Base-by-base conservation (phyloP, 306 rosid genomes). In the Castanopsis chinensis region DNA sequence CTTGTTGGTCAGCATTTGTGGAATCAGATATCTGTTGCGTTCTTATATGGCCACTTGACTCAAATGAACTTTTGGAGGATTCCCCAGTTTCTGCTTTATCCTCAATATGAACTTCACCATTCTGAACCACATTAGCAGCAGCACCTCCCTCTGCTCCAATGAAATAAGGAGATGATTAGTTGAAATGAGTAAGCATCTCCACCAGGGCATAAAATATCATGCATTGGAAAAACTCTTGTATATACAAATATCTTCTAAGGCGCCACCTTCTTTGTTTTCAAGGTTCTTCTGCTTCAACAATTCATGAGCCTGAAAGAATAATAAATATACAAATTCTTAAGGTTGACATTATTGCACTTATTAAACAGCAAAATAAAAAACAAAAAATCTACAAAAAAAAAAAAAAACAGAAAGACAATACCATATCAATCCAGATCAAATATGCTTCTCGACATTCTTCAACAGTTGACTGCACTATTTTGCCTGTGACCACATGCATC, bases 381-480 rank as follows among this genome's bases (percentile, higher is more conserved):
- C 5, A 32, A 72, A 73, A 10, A 73, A 28, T 69, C 12, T 17
- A 32, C 5, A 32, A 52, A 27, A 52, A 20, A 27, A 32, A 52
- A 27, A 52, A 20, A 27, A 33, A 53, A 69, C 5, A 73, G 21
- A 60, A 12, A 74, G 25, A 41, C 49, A 20, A 74, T 83, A 88
- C 99, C 99, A 91, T 90, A 75, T 78, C 74, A 20, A 91, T 86
- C 98, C 97, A 93, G 25, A 77, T 65, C 30, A 84, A 86, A 80
- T 87, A 91, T 68, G 93, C 98, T 51, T 96, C 99, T 79, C 93
- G 89, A 81, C 99, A 93, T 88, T 96, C 99, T 58, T 96, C 99
- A 76, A 91, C 12, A 43, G 99, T 93, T 79, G 99, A 90, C 74
- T 96, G 97, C 80, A 93, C 87, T 76, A 96, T 96, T 89, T 93